A percentile compares a stretch with the other conserved stretches of the same genome.
phyloP scores from a whole-genome alignment of 164 flowering plant species.

The Amborella trichopoda region DNA sequence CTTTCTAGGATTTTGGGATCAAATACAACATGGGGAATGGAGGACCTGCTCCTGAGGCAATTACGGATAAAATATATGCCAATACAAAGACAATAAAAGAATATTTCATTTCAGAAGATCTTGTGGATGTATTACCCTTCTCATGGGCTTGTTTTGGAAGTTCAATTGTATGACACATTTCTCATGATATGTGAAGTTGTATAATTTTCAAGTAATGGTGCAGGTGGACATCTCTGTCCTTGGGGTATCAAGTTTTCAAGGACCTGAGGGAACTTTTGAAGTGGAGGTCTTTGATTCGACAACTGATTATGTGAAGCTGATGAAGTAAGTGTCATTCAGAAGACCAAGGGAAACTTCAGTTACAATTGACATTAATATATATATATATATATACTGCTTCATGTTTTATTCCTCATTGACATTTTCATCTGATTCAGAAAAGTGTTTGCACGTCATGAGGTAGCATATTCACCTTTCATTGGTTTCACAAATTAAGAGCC shows the following conservation, averaged over 20 bases:
- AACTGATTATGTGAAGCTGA: slow-evolving; percentile 77
- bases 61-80: slow-evolving; percentile 82
- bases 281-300: slow-evolving; percentile 95
- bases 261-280: slow-evolving; percentile 91
- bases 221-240: slow-evolving; percentile 71
- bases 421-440: too few species aligned
- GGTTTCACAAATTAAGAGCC: too few species aligned
- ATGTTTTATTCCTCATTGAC: too few species aligned
- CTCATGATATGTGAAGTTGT: background rate
- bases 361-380: too few species aligned
- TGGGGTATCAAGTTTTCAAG: slow-evolving; percentile 58
- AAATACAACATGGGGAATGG: slow-evolving; percentile 99
- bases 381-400: too few species aligned
- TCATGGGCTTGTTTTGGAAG: background rate
- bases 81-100: slow-evolving; percentile 84
- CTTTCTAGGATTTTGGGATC: slow-evolving; percentile 85
- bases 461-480: too few species aligned
- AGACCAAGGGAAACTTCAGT: too few species aligned
- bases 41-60: slow-evolving; percentile 95
- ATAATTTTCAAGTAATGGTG: slow-evolving; percentile 1
- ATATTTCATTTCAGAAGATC: slow-evolving; percentile 67
- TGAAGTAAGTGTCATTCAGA: slow-evolving; percentile 79
- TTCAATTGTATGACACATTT: background rate
- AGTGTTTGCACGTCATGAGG: too few species aligned
- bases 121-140: slow-evolving; percentile 59